Base-by-base conservation (phyloP, 2,329 filamentous ascomycete species). In the Fusarium verticillioides region DNA sequence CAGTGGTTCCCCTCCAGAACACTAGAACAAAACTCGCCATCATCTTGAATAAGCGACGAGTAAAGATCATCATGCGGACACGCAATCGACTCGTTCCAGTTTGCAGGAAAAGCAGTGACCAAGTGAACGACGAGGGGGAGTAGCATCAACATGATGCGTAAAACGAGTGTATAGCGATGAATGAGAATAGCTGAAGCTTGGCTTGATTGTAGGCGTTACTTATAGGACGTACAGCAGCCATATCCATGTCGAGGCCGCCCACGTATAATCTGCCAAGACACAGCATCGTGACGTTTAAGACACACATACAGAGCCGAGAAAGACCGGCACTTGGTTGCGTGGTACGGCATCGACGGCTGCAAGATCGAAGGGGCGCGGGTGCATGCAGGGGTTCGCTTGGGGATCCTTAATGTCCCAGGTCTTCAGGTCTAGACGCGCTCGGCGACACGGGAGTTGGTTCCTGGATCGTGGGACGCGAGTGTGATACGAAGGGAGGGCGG, bases 31-130 rank as follows among this genome's bases (percentile, higher is more conserved):
- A 81, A 82, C 1, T 70, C 58, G 32, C 66, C 60, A 2, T 78
- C 79, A n/a, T 78, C 65, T 30, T 63, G 60, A 10, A 70, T 47
- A 12, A 82, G 75, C 2, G 80, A 81, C 2, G 77, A 78, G 59
- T 80, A 82, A 15, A 82, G 75, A 7, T 70, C 66, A 54, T 82
- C 80, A 7, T 63, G 74, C 3, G 74, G 72, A 60, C 81, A 82
- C 1, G 75, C 60, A 9, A 52, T 37, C 12, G 72, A 73, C 8
- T 57, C 52, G 23, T 78, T 73, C 72, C 72, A 74, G 30, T 61
- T 64, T 26, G 63, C 59, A 3, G 43, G 76, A 30, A 66, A 76
- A n/a, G 32, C 65, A 53, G n/a, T 47, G 7, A 50, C 54, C 39
- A 47, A 36, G 40, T 30, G 50, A 69, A 59, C 58, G 52, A 69